phyloP scores from a whole-genome alignment of 805 yeast species.

The Priceomyces castillae region DNA sequence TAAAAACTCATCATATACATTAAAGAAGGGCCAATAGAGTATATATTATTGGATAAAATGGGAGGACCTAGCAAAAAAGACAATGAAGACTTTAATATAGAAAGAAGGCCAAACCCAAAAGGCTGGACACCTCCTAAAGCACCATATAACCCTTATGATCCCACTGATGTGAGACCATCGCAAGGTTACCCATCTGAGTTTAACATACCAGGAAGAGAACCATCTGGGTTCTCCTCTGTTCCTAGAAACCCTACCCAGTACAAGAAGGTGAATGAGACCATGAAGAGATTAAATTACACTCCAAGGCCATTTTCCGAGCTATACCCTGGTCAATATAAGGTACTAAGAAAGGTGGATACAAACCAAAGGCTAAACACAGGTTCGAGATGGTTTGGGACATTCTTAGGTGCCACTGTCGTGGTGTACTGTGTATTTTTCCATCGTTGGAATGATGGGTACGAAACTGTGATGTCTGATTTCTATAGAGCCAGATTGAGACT shows the following conservation, averaged over 20 bases:
- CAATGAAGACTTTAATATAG: constrained; percentile 25
- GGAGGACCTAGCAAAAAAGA: constrained; percentile 2
- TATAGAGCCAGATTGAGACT: constrained; percentile 58
- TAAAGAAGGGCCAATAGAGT: background rate
- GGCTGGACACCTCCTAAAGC: constrained; percentile 83
- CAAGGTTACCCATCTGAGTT: constrained; percentile 86
- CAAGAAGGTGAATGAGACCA: constrained; percentile 65
- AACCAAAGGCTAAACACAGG: constrained; percentile 57
- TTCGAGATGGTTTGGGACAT: constrained; percentile 53
- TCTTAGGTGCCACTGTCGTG: constrained; percentile 47
- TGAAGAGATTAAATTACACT: constrained; percentile 69
- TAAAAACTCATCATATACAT: background rate
- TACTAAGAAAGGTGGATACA: constrained; percentile 56
- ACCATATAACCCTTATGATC: constrained; percentile 84
- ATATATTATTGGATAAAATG: background rate
- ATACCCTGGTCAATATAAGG: constrained; percentile 78
- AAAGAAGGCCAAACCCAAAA: constrained; percentile 69
- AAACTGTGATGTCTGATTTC: constrained; percentile 67
- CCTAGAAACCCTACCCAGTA: constrained; percentile 69
- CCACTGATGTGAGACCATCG: constrained; percentile 71
- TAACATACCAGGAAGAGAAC: constrained; percentile 59
- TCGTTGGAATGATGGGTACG: constrained; percentile 83
- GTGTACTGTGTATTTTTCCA: constrained; percentile 67
- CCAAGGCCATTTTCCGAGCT: constrained; percentile 73
- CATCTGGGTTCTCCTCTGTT: constrained; percentile 51